These are phyloP conservation scores for Reticulascus tulasneorum DNA, from an alignment of 2,329 filamentous ascomycete genomes.

Conservation along the genomic window DNA sequence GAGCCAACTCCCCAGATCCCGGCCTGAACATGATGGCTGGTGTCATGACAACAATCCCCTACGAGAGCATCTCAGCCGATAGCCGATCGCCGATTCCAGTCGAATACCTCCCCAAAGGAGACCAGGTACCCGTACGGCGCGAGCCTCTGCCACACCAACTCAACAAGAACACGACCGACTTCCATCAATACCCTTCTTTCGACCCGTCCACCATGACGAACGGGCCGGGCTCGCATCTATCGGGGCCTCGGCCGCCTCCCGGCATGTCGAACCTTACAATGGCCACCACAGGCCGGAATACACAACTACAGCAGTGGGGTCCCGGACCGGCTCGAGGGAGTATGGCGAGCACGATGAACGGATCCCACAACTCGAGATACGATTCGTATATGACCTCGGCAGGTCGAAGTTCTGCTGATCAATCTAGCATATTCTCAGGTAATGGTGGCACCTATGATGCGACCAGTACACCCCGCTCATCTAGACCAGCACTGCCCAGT, in stretches of 20 bases:
- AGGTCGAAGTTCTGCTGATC: conserved; percentile 53
- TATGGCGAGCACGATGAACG: conserved; percentile 46
- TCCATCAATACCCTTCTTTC: conserved; percentile 82
- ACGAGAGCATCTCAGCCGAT: conserved; percentile 66
- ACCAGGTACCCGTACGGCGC: conserved; percentile 59
- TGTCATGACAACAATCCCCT: conserved; percentile 83
- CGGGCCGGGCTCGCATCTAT: conserved; percentile 51
- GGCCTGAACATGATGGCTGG: conserved; percentile 73
- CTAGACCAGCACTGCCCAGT: conserved; percentile 49
- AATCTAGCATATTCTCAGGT: conserved; percentile 55
- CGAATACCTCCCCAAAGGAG: conserved; percentile 67
- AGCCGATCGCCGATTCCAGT: conserved; percentile 66
- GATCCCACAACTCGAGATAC: conserved; percentile 56
- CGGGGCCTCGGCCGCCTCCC: conserved; percentile 54
- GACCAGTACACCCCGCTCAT: conserved; percentile 39
- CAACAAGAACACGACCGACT: conserved; percentile 73
- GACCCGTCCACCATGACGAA: conserved; percentile 49
- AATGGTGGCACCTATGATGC: conserved; percentile 41
- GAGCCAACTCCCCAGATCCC: conserved; percentile 58
- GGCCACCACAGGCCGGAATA: conserved; percentile 66
- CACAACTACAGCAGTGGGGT: conserved; percentile 78
- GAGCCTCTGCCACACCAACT: conserved; percentile 80
- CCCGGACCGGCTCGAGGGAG: conserved; percentile 43
- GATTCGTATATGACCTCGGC: conserved; percentile 59
- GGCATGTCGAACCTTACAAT: conserved; percentile 62